Conservation (phyloP, 2,329 filamentous ascomycete genomes). For the Penicillium sp. region DNA sequence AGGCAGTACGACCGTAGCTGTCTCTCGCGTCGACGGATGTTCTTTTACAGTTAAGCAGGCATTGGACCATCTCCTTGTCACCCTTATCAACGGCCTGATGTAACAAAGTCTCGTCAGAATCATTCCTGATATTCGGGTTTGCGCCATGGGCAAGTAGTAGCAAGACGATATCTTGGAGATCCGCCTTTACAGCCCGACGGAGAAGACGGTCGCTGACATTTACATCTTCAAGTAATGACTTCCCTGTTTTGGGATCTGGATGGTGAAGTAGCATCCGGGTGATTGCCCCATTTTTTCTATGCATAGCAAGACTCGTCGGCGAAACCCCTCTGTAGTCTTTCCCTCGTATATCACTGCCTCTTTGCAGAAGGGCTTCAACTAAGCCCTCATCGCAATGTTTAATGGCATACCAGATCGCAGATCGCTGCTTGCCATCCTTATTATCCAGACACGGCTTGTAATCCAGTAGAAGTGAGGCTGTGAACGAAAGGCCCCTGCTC, state of each 20-base stretch:
- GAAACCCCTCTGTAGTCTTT: not conserved
- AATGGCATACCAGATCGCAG: slow-evolving; percentile 8
- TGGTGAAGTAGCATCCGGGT: not conserved
- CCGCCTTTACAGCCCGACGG: not conserved
- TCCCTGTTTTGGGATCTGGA: not conserved
- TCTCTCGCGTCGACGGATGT: slow-evolving; percentile 6
- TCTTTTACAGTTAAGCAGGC: slow-evolving; percentile 5
- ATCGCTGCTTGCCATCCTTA: not conserved
- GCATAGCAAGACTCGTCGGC: not conserved
- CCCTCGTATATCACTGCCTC: not conserved
- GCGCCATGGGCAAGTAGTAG: slow-evolving; percentile 7
- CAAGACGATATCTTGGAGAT: slow-evolving; percentile 7
- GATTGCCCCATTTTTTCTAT: not conserved
- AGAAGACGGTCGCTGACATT: slow-evolving; percentile 5
- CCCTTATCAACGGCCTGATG: slow-evolving; percentile 6
- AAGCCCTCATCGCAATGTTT: slow-evolving; percentile 1
- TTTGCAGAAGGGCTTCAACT: not conserved
- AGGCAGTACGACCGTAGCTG: slow-evolving; percentile 9
- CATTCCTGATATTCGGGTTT: slow-evolving; percentile 6
- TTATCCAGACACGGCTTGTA: slow-evolving; percentile 2
- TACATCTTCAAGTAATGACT: not conserved
- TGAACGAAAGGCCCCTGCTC: not conserved
- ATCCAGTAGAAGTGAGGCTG: slow-evolving; percentile 7
- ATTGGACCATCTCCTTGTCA: slow-evolving; percentile 3
- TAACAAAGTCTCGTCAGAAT: slow-evolving; percentile 3